A percentile compares a stretch with the other conserved stretches of the same genome.
phyloP scores from a whole-genome alignment of 495 filamentous ascomycete genomes.

The Neurospora intermedia region DNA sequence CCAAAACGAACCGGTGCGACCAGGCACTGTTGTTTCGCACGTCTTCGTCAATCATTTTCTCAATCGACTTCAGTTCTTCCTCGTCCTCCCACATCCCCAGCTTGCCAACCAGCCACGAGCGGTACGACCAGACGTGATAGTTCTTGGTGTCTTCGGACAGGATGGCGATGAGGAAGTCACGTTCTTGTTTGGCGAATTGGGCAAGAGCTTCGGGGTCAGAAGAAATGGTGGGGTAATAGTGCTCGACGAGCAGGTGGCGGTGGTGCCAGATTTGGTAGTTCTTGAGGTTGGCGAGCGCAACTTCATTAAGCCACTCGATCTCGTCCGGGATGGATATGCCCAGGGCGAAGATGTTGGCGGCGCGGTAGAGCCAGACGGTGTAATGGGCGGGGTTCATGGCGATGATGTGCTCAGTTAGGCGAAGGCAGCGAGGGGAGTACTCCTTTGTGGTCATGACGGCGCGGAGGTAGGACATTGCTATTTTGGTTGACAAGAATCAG shows the following conservation, averaged over 20 bases:
- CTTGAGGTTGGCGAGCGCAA: constrained; percentile 76
- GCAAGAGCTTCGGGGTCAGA: constrained; percentile 20
- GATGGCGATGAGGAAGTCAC: constrained; percentile 67
- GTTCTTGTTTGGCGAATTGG: constrained; percentile 43
- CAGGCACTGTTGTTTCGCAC: constrained; percentile 93
- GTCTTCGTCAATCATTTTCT: constrained; percentile 60
- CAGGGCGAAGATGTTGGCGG: constrained; percentile 59
- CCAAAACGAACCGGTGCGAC: constrained; percentile 89
- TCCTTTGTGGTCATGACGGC: constrained; percentile 88
- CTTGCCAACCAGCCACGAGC: constrained; percentile 82
- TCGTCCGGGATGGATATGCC: constrained; percentile 58
- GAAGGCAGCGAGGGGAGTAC: constrained; percentile 62
- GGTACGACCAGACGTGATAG: constrained; percentile 97
- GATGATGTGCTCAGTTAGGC: constrained; percentile 84
- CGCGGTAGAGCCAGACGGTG: constrained; percentile 95
- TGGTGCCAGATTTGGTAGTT: constrained; percentile 99
- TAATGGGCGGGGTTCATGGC: constrained; percentile 91
- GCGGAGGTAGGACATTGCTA: constrained; percentile 68
- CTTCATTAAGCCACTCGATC: constrained; percentile 70
- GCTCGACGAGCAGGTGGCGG: constrained; percentile 70
- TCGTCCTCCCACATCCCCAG: constrained; percentile 50
- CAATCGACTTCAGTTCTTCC: constrained; percentile 57
- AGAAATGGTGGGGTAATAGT: constrained; percentile 45
- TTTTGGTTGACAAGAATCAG: no score
- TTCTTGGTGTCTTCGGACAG: constrained; percentile 85